Percentiles rank a stretch among this genome's conserved stretches.
Evolutionary conservation across 768 basidiomycete species (phyloP).

Genomic region (Tricholoma hemisulphureum): DNA sequence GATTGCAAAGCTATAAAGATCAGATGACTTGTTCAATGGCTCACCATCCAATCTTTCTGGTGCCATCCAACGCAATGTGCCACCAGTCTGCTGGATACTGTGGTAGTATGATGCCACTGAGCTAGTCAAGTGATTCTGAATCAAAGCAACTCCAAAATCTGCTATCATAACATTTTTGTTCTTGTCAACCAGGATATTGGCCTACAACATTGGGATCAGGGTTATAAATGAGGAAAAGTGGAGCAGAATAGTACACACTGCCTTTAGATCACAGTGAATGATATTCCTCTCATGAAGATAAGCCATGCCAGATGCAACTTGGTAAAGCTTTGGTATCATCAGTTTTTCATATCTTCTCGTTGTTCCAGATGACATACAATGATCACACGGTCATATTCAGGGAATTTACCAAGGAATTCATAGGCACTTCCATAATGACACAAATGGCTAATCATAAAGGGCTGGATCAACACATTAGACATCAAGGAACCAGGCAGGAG

Average conservation of each 20-base stretch:
- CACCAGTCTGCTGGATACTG: constrained; percentile 15
- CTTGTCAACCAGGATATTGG: constrained; percentile 40
- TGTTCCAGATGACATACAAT: constrained; percentile 7
- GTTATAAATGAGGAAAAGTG: neutral
- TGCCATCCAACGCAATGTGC: constrained; percentile 48
- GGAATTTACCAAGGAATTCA: constrained; percentile 1
- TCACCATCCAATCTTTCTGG: constrained; percentile 33
- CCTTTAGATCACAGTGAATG: constrained; percentile 29
- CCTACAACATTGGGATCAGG: constrained; percentile 30
- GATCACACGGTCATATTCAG: neutral
- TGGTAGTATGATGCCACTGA: constrained; percentile 15
- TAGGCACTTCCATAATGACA: constrained; percentile 8
- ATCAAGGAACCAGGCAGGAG: neutral
- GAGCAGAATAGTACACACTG: constrained; percentile 11
- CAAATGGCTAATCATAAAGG: constrained; percentile 6
- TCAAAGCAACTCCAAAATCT: constrained; percentile 47
- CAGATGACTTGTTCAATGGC: constrained; percentile 35
- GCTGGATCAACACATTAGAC: neutral
- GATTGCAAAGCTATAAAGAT: constrained; percentile 36
- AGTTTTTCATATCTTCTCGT: neutral
- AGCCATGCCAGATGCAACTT: constrained; percentile 23
- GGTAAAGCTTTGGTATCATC: constrained; percentile 12
- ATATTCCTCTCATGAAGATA: constrained; percentile 25
- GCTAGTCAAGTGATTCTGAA: constrained; percentile 29
- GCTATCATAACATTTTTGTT: constrained; percentile 39